Conservation (phyloP, 345 rosid species). For the Gossypium longicalyx region DNA sequence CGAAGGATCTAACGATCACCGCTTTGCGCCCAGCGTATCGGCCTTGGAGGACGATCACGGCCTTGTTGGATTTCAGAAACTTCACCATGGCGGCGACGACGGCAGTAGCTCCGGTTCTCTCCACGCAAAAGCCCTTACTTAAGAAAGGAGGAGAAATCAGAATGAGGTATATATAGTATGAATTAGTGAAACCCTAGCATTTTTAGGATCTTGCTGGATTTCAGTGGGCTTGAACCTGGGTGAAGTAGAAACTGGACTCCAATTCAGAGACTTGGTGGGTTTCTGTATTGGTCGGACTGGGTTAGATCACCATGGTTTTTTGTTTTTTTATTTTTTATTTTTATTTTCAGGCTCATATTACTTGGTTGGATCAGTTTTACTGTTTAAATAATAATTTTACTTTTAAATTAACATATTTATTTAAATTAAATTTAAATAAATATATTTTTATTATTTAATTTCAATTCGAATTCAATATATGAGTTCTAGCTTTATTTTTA, state of each 20-base stretch:
- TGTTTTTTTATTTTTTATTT: too few species aligned
- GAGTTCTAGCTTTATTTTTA: too few species aligned
- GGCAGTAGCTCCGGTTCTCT: not conserved
- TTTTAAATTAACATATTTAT: too few species aligned
- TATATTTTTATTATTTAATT: too few species aligned
- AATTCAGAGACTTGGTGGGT: not conserved
- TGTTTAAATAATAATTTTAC: too few species aligned
- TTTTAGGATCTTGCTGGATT: not conserved
- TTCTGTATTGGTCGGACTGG: too few species aligned
- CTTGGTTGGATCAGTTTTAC: too few species aligned
- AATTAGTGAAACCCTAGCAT: not conserved
- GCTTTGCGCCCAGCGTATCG: not conserved
- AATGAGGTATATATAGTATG: not conserved
- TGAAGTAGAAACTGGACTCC: not conserved
- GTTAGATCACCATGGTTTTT: too few species aligned
- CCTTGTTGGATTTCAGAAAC: constrained; percentile 3
- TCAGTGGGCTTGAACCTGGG: not conserved
- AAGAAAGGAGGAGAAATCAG: not conserved
- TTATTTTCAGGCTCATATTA: too few species aligned
- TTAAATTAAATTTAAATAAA: too few species aligned
- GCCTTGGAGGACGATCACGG: not conserved
- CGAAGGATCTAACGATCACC: constrained; percentile 3
- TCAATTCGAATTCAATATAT: too few species aligned
- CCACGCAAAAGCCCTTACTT: not conserved
- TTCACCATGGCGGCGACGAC: not conserved